A percentile compares a stretch with the other conserved stretches of the same genome.
Conservation (phyloP, 805 yeast genomes). For the Cyberlindnera nakhonratchasimensis region DNA sequence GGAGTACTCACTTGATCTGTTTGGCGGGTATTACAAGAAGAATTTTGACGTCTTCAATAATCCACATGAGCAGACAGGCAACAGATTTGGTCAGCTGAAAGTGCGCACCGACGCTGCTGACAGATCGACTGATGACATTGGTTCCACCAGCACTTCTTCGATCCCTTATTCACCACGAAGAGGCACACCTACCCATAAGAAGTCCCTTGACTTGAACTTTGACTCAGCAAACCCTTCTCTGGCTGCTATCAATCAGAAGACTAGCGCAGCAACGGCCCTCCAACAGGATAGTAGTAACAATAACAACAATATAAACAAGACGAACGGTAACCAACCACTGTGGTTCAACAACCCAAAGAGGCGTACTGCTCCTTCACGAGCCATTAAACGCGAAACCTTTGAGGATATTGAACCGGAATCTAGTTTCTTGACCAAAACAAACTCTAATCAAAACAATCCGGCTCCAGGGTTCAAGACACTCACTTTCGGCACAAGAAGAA, state of each 20-base stretch:
- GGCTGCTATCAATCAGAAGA: slow-evolving; percentile 25
- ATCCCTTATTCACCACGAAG: slow-evolving; percentile 21
- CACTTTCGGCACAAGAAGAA: slow-evolving; percentile 37
- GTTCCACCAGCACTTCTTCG: slow-evolving; percentile 13
- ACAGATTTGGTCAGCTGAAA: slow-evolving; percentile 24
- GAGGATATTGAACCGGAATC: slow-evolving; percentile 25
- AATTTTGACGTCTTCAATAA: slow-evolving; percentile 23
- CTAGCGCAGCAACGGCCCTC: slow-evolving; percentile 8
- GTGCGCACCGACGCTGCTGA: slow-evolving; percentile 17
- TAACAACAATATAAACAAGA: neutral
- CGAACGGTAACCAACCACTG: slow-evolving; percentile 22
- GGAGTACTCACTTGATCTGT: slow-evolving; percentile 25
- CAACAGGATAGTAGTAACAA: slow-evolving; percentile 7
- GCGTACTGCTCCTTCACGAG: slow-evolving; percentile 44
- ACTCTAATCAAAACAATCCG: slow-evolving; percentile 9
- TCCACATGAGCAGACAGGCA: slow-evolving; percentile 15
- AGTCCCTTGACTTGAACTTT: slow-evolving; percentile 17
- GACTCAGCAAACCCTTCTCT: slow-evolving; percentile 23
- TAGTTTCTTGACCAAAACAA: slow-evolving; percentile 21
- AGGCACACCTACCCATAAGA: slow-evolving; percentile 28
- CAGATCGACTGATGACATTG: slow-evolving; percentile 23
- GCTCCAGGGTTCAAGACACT: slow-evolving; percentile 35
- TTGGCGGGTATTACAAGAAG: slow-evolving; percentile 25
- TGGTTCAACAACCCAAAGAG: slow-evolving; percentile 44
- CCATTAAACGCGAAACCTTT: slow-evolving; percentile 38